Evolutionary conservation across 768 basidiomycete genomes (phyloP).

Genomic region (Amanita fuliginea): DNA sequence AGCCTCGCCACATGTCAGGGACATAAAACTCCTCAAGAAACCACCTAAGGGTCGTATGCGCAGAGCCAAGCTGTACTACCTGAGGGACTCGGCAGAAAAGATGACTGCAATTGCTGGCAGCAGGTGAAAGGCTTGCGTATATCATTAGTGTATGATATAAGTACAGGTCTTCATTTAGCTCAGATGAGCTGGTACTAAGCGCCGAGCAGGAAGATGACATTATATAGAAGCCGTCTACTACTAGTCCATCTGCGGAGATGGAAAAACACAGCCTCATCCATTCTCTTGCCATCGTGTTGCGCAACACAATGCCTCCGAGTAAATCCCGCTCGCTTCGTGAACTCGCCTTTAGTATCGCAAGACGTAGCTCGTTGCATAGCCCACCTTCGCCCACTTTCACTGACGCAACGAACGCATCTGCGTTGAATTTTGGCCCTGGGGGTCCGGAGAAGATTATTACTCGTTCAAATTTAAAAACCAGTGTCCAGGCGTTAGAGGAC

Average conservation of each 20-base stretch:
- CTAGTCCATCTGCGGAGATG: slow-evolving; percentile 3
- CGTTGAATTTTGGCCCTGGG: slow-evolving; percentile 62
- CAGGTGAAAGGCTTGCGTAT: neutral
- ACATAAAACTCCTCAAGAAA: slow-evolving; percentile 67
- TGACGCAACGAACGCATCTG: slow-evolving; percentile 68
- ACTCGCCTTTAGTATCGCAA: slow-evolving; percentile 35
- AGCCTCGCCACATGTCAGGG: slow-evolving; percentile 78
- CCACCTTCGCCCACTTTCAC: slow-evolving; percentile 82
- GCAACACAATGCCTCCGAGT: slow-evolving; percentile 32
- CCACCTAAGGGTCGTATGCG: slow-evolving; percentile 55
- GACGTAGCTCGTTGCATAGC: slow-evolving; percentile 34
- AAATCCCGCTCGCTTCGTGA: slow-evolving; percentile 48
- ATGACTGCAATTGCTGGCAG: slow-evolving; percentile 56
- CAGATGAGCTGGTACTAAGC: neutral
- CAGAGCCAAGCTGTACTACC: slow-evolving; percentile 75
- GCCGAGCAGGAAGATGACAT: neutral
- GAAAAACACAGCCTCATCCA: neutral
- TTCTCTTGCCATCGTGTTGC: neutral
- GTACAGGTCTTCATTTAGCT: neutral
- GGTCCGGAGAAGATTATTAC: slow-evolving; percentile 80
- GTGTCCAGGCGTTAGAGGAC: slow-evolving; percentile 72
- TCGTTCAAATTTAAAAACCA: slow-evolving; percentile 63
- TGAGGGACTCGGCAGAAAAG: slow-evolving; percentile 75
- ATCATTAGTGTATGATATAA: neutral
- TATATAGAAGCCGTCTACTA: neutral